Base-by-base conservation (phyloP, 2,329 filamentous ascomycete species). In the Hypocrella siamensis region DNA sequence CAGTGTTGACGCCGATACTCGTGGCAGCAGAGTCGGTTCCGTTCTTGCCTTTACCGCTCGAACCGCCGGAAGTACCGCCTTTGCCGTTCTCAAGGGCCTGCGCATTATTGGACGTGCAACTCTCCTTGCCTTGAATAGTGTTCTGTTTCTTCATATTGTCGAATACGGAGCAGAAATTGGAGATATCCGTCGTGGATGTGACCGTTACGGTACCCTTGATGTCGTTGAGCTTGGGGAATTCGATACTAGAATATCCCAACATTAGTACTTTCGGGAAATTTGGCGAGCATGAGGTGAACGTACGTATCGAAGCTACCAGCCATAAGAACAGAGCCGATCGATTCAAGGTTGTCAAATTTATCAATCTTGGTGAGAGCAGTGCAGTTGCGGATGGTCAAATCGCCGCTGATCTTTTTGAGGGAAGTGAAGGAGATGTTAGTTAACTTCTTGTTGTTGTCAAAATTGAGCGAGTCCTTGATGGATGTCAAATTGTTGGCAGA, bases 371-470 rank as follows among this genome's bases (percentile, higher is more conserved):
- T 45, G 21, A 94, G 69, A 34, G 65, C 62, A 38, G 83, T 82
- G 76, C 96, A 94, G 73, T 93, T 93, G 58, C 81, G 78, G 49
- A 98, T 73, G 45, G 79, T 75, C 53, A 93, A 71, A 53, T 79
- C 83, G 61, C 83, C 86, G 43, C 70, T 73, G 47, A 93, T 69
- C 33, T 59, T 67, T 42, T 63, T 67, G 28, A 96, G 66, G 16
- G 51, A 29, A 30, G 79, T 76, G 58, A 93, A 70, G 37, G 77
- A 75, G 57, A 94, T 66, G 70, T 93, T 93, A 52, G 60, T 53
- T 31, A 79, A 60, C 38, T 63, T 52, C 26, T 57, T 54, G 62
- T 79, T 79, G 59, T 67, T 67, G 51, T 73, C 64, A 46, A 79
- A 71, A 4, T 73, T 71, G 37, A 80, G 47, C 14, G 48, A 48